These are phyloP conservation scores for Podosphaera fusca DNA, from an alignment of 2,329 filamentous ascomycete species.

Conservation along the genomic window DNA sequence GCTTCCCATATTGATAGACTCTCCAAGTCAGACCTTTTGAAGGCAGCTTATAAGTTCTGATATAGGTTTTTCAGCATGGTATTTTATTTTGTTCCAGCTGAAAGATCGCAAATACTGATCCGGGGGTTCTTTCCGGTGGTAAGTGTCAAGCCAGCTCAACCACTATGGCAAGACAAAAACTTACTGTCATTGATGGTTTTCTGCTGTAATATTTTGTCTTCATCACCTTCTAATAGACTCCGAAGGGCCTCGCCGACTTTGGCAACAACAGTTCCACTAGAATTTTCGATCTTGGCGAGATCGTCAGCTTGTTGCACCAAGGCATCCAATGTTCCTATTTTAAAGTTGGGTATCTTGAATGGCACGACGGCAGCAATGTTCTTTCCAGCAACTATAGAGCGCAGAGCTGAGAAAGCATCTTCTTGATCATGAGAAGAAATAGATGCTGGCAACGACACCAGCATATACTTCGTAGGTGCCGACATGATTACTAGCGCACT, in stretches of 20 bases:
- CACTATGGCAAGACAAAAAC: conserved; percentile 15
- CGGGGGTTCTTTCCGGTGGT: conserved; percentile 48
- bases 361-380: conserved; percentile 47
- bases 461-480: conserved; percentile 40
- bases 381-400: conserved; percentile 47
- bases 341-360: conserved; percentile 81
- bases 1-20: not conserved
- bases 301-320: conserved; percentile 94
- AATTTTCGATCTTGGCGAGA: conserved; percentile 61
- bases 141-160: conserved; percentile 1
- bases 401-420: conserved; percentile 58
- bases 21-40: conserved; percentile 42
- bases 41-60: conserved; percentile 68
- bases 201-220: conserved; percentile 45
- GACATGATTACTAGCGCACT: conserved; percentile 7
- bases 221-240: conserved; percentile 15
- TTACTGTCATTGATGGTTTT: conserved; percentile 63
- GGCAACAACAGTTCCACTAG: conserved; percentile 58
- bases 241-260: conserved; percentile 36
- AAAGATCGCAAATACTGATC: conserved; percentile 81
- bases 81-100: conserved; percentile 94
- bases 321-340: conserved; percentile 88
- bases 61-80: conserved; percentile 76
- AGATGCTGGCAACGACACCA: conserved; percentile 74
- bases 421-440: conserved; percentile 62